A percentile compares a stretch with the other conserved stretches of the same genome.
Conservation (phyloP, 306 rosid genomes). For the Castanospermum australe region DNA sequence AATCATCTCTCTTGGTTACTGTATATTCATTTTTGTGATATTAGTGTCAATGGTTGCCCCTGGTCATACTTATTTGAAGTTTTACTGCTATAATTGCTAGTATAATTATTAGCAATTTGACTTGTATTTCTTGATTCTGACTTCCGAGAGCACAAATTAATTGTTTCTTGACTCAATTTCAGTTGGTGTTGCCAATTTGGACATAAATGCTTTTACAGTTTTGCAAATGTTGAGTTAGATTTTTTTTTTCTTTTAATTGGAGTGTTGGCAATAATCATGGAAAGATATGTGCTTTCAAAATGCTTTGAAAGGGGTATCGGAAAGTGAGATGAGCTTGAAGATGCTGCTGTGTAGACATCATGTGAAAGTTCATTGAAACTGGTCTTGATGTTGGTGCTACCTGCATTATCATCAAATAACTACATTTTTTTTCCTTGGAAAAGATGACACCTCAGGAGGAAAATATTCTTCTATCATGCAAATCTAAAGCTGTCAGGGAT, state of each 20-base stretch:
- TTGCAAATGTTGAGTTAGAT: not conserved
- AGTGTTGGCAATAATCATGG: not conserved
- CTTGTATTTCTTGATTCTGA: not conserved
- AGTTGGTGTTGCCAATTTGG: not conserved
- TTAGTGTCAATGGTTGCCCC: not conserved
- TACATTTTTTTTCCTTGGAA: conserved; percentile 26
- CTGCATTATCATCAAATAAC: conserved; percentile 7
- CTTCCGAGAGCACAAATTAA: not conserved
- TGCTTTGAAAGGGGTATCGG: not conserved
- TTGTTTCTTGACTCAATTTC: not conserved
- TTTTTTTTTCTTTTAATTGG: not conserved
- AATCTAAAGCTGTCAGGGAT: conserved; percentile 33
- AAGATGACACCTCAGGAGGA: conserved; percentile 49
- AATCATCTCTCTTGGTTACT: not conserved
- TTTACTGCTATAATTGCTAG: not conserved
- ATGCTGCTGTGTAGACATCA: not conserved
- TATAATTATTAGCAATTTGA: not conserved
- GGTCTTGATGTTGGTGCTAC: not conserved
- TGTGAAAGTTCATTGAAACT: conserved; percentile 16
- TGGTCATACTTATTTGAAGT: not conserved
- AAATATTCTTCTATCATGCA: conserved; percentile 38
- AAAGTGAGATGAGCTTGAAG: no score
- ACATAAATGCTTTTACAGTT: not conserved
- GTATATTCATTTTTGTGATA: not conserved
- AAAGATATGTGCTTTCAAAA: not conserved